Evolutionary conservation across 2,329 filamentous ascomycete genomes (phyloP), one percentile per base, ranked within the genome.

Genomic region (Ambrosiella beaveri): DNA sequence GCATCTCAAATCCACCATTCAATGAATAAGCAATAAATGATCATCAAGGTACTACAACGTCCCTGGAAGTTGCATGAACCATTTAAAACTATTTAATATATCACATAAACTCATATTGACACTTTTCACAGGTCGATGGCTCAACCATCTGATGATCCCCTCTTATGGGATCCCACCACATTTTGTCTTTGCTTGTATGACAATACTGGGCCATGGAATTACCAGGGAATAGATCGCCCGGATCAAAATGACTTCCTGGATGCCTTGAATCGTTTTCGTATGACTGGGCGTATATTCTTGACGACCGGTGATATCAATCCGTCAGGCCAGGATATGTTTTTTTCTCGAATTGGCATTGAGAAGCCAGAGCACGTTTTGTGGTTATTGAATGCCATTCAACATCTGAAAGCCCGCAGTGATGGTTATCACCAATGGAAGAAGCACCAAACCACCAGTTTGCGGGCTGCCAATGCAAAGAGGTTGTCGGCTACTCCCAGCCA

Each of bases 101-200:
- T 51, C 47, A 8, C n/a, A 27, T 12, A 19, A 40, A 13, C 7
- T 11, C 35, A 11, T n/a, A 15, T 38, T 50, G 49, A 59, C 44
- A 50, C 19, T n/a, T 2, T 44, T 17, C 27, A 15, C 6, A 39
- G 56, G 7, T 38, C 19, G 17, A 57, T 57, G 56, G 45, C 37
- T 35, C 39, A 57, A 35, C 27, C 36, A 19, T 13, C 49, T 37
- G 51, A 53, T n/a, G 87, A 95, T 69, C 88, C 88, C n/a, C 85
- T 82, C 68, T 65, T 76, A 57, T 95, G 88, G 88, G 76, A 77
- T 40, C 74, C 82, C 38, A 80, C 85, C 41, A 75, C 81, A 40
- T 79, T 94, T 9, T 76, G 85, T 8, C 67, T 73, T 13, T 81
- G 84, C 64, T 73, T 94, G 2, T 88, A 83, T 65, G 73, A 76